These are phyloP conservation scores for Cryphonectria japonica DNA, from an alignment of 2,329 filamentous ascomycete species.

Conservation along the genomic window DNA sequence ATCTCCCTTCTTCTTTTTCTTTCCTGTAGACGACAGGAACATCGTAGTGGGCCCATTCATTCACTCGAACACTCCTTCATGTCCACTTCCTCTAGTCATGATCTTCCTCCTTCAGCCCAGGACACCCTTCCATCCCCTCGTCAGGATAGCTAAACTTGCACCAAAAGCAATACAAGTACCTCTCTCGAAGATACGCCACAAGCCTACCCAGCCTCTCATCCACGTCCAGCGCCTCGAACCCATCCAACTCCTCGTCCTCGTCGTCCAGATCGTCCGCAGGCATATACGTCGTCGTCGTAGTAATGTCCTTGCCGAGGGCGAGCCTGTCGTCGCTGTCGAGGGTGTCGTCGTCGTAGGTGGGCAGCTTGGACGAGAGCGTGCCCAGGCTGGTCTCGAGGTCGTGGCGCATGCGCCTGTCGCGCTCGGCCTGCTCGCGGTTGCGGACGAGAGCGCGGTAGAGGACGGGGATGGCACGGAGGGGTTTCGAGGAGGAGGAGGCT, in stretches of 20 bases:
- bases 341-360: constrained; percentile 65
- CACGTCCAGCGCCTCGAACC: constrained; percentile 72
- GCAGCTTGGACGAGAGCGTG: constrained; percentile 60
- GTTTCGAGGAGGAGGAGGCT: constrained; percentile 43
- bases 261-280: constrained; percentile 73
- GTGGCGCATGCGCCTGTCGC: constrained; percentile 66
- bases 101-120: constrained; percentile 85
- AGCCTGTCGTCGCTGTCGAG: constrained; percentile 70
- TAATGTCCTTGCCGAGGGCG: constrained; percentile 59
- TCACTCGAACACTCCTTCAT: no score
- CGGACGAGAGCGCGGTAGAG: constrained; percentile 79
- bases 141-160: constrained; percentile 85
- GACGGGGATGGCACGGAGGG: constrained; percentile 71
- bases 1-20: no score
- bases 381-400: constrained; percentile 60
- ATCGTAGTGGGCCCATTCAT: no score
- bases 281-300: constrained; percentile 57
- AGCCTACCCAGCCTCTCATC: constrained; percentile 69
- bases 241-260: constrained; percentile 78
- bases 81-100: constrained; percentile 51
- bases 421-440: constrained; percentile 70
- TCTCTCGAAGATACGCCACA: constrained; percentile 70
- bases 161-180: constrained; percentile 90
- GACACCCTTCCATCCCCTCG: constrained; percentile 80
- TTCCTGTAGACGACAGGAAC: no score